Percentiles rank a stretch among this genome's conserved stretches.
Evolutionary conservation across 2,329 filamentous ascomycete genomes (phyloP).

Genomic region (Stemphylium beticola): DNA sequence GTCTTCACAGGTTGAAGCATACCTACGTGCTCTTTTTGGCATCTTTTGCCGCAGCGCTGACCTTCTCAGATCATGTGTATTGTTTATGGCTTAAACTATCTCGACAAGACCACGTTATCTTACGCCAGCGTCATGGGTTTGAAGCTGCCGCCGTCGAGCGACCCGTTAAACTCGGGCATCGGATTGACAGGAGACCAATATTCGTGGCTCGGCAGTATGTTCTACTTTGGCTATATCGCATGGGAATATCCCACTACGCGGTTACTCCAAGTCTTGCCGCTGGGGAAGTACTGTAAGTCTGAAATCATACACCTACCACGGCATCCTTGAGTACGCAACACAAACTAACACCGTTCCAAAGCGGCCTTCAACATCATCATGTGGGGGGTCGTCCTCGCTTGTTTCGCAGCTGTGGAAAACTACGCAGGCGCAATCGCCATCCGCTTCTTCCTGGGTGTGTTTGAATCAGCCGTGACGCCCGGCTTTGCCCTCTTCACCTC

Average conservation of each 20-base stretch:
- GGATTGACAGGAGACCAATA: constrained; percentile 58
- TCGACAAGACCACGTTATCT: constrained; percentile 65
- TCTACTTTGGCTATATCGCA: constrained; percentile 62
- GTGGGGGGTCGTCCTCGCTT: constrained; percentile 67
- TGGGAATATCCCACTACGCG: constrained; percentile 72
- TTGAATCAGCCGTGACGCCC: constrained; percentile 72
- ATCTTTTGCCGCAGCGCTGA: background rate
- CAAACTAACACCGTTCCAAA: constrained; percentile 12
- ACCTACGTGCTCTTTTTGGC: too few species aligned
- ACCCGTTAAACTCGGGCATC: constrained; percentile 50
- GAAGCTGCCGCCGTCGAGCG: constrained; percentile 37
- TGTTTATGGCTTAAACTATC: constrained; percentile 65
- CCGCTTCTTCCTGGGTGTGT: constrained; percentile 71
- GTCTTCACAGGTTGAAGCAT: background rate
- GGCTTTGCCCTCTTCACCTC: constrained; percentile 72
- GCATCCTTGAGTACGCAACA: background rate
- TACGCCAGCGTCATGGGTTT: constrained; percentile 61
- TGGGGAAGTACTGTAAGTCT: constrained; percentile 66
- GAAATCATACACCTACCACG: background rate
- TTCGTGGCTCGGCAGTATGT: constrained; percentile 59
- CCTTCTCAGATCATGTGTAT: constrained; percentile 58
- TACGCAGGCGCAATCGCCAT: constrained; percentile 68
- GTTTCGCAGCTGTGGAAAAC: constrained; percentile 67
- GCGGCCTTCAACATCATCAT: constrained; percentile 66
- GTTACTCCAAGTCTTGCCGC: constrained; percentile 67